A percentile compares a stretch with the other conserved stretches of the same genome.
These are phyloP conservation scores for Pestalotiopsis sp. DNA, from an alignment of 2,329 filamentous ascomycete species.

Conservation along the genomic window DNA sequence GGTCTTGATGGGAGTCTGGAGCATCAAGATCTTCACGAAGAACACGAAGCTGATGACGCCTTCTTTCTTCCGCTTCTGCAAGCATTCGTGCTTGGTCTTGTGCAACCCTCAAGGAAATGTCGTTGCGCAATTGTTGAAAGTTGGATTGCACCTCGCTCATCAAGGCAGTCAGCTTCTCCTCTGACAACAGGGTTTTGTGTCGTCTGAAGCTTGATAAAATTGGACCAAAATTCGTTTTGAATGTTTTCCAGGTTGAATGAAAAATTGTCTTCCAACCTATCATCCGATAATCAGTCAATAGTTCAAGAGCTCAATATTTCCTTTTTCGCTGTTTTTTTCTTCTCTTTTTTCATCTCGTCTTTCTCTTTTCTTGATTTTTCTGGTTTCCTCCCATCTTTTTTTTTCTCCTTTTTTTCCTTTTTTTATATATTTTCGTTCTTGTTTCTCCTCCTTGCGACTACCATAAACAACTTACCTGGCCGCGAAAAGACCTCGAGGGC, in stretches of 20 bases:
- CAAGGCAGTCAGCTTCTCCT: not conserved
- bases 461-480: not conserved
- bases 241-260: not conserved
- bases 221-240: not conserved
- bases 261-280: not conserved
- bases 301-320: too few relatives aligned
- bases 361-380: too few relatives aligned
- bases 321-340: too few relatives aligned
- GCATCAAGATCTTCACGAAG: not conserved
- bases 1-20: not conserved
- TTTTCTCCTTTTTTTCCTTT: too few relatives aligned
- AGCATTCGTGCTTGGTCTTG: not conserved
- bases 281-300: not conserved
- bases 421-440: too few relatives aligned
- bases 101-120: not conserved
- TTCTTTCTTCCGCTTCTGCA: not conserved
- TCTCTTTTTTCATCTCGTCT: too few relatives aligned
- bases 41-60: not conserved
- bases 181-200: not conserved
- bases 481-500: not conserved
- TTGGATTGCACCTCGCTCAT: not conserved
- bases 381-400: too few relatives aligned
- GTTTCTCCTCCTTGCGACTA: not conserved
- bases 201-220: not conserved
- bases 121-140: not conserved